phyloP scores from a whole-genome alignment of 768 basidiomycete genomes.

The Kwoniella botswanensis region DNA sequence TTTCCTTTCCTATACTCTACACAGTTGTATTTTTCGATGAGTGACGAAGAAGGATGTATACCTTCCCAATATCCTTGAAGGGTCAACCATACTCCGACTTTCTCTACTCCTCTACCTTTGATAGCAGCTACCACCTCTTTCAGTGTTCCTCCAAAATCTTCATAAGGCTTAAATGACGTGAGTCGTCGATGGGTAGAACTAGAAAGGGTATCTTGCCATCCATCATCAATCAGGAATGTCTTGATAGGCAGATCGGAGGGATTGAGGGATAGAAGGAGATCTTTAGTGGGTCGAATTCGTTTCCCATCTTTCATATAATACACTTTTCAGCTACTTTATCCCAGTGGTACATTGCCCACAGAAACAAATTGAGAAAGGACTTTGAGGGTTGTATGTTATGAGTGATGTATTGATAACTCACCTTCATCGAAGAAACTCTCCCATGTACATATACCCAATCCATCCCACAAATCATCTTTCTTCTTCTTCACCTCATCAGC shows the following conservation, averaged over 20 bases:
- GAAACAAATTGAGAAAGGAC: too few relatives aligned
- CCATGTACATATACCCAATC: conserved; percentile 47
- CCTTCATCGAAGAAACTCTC: conserved; percentile 32
- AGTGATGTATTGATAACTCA: conserved; percentile 12
- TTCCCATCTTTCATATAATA: conserved; percentile 15
- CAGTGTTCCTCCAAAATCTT: conserved; percentile 32
- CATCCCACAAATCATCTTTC: conserved; percentile 32
- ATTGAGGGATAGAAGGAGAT: conserved; percentile 34
- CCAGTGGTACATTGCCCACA: too few relatives aligned
- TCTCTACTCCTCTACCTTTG: conserved; percentile 25
- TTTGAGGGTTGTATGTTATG: too few relatives aligned
- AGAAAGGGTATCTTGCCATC: conserved; percentile 41
- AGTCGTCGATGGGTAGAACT: conserved; percentile 4
- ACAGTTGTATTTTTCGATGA: conserved; percentile 35
- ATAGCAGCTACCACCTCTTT: conserved; percentile 25
- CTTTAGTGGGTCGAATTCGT: conserved; percentile 24
- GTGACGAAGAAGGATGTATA: conserved; percentile 33
- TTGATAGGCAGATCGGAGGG: conserved; percentile 33
- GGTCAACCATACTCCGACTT: conserved; percentile 51
- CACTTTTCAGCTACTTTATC: background rate
- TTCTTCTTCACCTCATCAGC: background rate
- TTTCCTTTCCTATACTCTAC: conserved; percentile 16
- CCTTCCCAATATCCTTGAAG: conserved; percentile 46
- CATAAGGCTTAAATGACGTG: conserved; percentile 25
- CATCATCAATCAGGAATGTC: conserved; percentile 51